phyloP scores from a whole-genome alignment of 495 filamentous ascomycete genomes.

The Daldinia bambusicola region DNA sequence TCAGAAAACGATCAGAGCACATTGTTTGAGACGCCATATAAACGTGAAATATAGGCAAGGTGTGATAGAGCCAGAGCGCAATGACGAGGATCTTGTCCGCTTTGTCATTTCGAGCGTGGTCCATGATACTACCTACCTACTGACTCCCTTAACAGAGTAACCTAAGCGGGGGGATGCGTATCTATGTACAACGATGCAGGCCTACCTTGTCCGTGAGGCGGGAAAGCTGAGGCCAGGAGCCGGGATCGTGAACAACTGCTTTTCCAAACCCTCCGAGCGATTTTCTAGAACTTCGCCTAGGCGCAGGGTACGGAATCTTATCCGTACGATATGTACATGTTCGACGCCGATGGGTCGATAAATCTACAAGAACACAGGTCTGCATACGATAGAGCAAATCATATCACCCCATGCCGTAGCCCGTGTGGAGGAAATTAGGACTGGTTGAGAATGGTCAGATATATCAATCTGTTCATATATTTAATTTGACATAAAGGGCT shows the following conservation, averaged over 20 bases:
- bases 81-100: conserved; percentile 20
- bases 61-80: conserved; percentile 12
- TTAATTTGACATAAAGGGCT: not conserved
- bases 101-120: conserved; percentile 25
- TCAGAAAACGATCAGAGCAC: conserved; percentile 13
- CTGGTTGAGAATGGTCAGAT: conserved; percentile 2
- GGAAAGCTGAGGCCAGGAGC: conserved; percentile 16
- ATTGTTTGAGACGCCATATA: conserved; percentile 15
- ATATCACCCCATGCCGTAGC: not conserved
- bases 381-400: not conserved
- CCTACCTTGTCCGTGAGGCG: conserved; percentile 5
- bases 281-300: conserved; percentile 22
- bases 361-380: not conserved
- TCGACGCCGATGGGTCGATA: conserved; percentile 1
- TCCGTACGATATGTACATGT: not conserved
- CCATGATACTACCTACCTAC: conserved; percentile 2
- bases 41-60: conserved; percentile 12
- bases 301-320: not conserved
- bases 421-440: not conserved
- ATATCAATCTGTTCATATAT: conserved; percentile 4
- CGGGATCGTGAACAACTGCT: conserved; percentile 21
- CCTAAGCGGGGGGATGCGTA: conserved; percentile 40
- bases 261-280: conserved; percentile 15
- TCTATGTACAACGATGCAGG: conserved; percentile 16
- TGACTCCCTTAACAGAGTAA: conserved; percentile 33